Evolutionary conservation across 768 basidiomycete species (phyloP).

Genomic region (Harrya chromipes): DNA sequence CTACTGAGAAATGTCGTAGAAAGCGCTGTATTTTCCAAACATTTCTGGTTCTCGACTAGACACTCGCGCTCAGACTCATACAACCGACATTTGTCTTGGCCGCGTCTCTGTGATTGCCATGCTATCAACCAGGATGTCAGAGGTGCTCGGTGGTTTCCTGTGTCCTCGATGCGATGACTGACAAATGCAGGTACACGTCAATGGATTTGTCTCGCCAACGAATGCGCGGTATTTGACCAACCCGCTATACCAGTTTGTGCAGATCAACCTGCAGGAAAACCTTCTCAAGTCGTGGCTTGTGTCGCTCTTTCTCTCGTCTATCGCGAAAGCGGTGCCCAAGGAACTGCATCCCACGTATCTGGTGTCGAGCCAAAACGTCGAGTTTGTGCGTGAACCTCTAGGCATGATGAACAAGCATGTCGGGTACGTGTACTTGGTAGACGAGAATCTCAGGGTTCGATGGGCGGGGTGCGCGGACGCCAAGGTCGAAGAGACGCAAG

Average conservation of each 20-base stretch:
- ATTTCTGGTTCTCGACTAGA: slow-evolving; percentile 69
- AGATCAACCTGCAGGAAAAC: slow-evolving; percentile 95
- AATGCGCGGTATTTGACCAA: slow-evolving; percentile 49
- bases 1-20: slow-evolving; percentile 43
- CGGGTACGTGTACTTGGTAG: slow-evolving; percentile 90
- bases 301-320: slow-evolving; percentile 72
- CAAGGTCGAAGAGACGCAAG: slow-evolving; percentile 63
- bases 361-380: slow-evolving; percentile 80
- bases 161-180: not conserved
- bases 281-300: slow-evolving; percentile 88
- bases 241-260: slow-evolving; percentile 67
- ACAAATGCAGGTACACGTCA: slow-evolving; percentile 63
- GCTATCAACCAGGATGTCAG: slow-evolving; percentile 83
- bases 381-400: slow-evolving; percentile 78
- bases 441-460: slow-evolving; percentile 77
- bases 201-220: slow-evolving; percentile 63
- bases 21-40: slow-evolving; percentile 90
- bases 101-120: slow-evolving; percentile 79
- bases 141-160: slow-evolving; percentile 44
- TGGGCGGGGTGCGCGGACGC: slow-evolving; percentile 94
- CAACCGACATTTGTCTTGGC: slow-evolving; percentile 71
- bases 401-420: slow-evolving; percentile 88
- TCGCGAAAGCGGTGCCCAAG: slow-evolving; percentile 63
- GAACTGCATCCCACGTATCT: slow-evolving; percentile 70
- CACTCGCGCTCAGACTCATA: slow-evolving; percentile 57